Base-by-base conservation (phyloP, 1,284 basidiomycete genomes). In the Boletus holoroseus region DNA sequence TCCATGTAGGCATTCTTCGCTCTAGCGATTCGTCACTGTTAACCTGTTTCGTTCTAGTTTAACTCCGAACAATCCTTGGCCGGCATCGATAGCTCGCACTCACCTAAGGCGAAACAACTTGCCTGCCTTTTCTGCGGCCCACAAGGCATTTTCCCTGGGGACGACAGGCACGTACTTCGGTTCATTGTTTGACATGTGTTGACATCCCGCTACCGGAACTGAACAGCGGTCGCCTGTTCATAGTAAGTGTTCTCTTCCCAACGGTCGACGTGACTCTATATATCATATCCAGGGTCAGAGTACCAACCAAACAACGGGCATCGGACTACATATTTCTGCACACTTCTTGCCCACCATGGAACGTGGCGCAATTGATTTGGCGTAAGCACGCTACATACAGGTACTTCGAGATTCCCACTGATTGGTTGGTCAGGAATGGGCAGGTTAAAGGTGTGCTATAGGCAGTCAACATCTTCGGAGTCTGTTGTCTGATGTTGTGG, bases 301-400 rank as follows among this genome's bases (percentile, higher is more conserved):
- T 16, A 94, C 92, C 6, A 85, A 79, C 13, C 94, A 99, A 70
- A 96, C 93, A 1, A 96, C 94, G 1, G 92, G 94, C 30, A 83
- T 96, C 34, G 91, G 88, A 5, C 89, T 93, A 0, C 92, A 95
- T 60, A 79, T 98, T 64, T 83, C 91, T 5, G 85, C 89, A 2
- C 78, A 94, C 15, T 97, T 98, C 67, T 94, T 98, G 50, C 93
- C 94, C 0, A 98, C 95, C 0, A 92, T 98, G 3, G 95, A 99
- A 69, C 81, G 95, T 57, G 93, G 97, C 68, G 88, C 89, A 0
- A 85, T 97, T 51, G 94, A 96, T 68, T 72, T 94, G 7, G 83
- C 89, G 82, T 90, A 67, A 70, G 83, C 71, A 35, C 16, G 1
- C 24, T 32, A n/a, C 18, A 6, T 31, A 18, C 5, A 16, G 1